Base-by-base conservation (phyloP, 129 eudicot species). In the Centrapalus pauciflorus region DNA sequence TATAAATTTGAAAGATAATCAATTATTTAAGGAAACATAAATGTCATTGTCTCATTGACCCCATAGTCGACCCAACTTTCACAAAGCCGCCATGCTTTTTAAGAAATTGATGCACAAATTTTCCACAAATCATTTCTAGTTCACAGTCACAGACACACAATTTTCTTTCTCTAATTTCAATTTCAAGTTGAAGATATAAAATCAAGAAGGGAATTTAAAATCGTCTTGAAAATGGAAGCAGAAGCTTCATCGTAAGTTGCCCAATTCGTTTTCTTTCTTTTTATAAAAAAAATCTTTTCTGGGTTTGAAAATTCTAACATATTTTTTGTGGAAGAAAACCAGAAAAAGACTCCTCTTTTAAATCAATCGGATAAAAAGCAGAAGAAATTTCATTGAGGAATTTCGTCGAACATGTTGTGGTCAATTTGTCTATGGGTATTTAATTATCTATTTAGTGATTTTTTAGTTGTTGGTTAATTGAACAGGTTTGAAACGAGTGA, bases 401-500 rank as follows among this genome's bases (percentile, higher is more conserved):
- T 74, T 74, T 74, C 72, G 66, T 73, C 60, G 67, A 73, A 40
- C 72, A 64, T 48, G 28, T 65, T n/a, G 27, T 74, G 16, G 40
- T 55, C 77, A 28, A 12, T 55, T 40, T 6, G 20, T 41, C 4
- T 7, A 2, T 5, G 9, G 13, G 5, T 21, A 20, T 26, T 10
- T 49, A 72, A 5, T n/a, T 19, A 16, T 33, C n/a, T 10, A 71
- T 9, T 20, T 30, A 0, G 13, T 46, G 6, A 32, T 32, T 37
- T 21, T 2, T 2, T 3, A 8, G 7, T 38, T 14, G 26, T 61
- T 50, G 16, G 10, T 37, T n/a, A 45, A 49, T 9, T 58, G 33
- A 26, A 38, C 76, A 90, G 97, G 78, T 90, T 90, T 30, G 97
- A 90, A 85, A 81, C 86, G 0, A 87, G 90, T 41, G 98, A 91